A percentile compares a stretch with the other conserved stretches of the same genome.
Evolutionary conservation across 2,329 filamentous ascomycete species (phyloP).

Genomic region (Chaetoscypha palmicola): DNA sequence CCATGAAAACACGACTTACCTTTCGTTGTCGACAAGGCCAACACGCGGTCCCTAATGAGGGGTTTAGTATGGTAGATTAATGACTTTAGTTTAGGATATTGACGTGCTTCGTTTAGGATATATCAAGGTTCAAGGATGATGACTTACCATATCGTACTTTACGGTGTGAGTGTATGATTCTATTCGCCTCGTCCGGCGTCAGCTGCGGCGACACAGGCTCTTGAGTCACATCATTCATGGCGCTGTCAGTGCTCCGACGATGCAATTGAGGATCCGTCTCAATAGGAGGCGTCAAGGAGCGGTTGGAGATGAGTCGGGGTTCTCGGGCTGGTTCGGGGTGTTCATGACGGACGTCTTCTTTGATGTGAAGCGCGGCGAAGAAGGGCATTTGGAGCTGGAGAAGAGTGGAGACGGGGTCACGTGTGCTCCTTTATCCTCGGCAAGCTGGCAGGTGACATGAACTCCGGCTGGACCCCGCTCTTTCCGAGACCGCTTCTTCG

Average conservation of each 20-base stretch:
- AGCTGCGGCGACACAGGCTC: conserved; percentile 12
- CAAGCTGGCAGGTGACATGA: neutral
- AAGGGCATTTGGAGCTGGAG: neutral
- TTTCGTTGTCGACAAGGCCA: conserved; percentile 63
- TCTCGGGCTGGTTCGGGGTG: neutral
- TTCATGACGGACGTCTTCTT: neutral
- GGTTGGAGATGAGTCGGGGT: conserved; percentile 1
- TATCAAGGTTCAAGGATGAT: neutral
- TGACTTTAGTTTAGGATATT: neutral
- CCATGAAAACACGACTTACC: conserved; percentile 6
- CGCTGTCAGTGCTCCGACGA: neutral
- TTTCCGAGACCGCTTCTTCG: neutral
- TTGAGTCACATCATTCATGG: conserved; percentile 10
- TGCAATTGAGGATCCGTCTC: neutral
- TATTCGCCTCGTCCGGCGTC: conserved; percentile 53
- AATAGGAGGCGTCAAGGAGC: neutral
- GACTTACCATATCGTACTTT: conserved; percentile 61
- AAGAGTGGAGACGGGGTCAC: neutral
- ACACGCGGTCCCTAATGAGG: conserved; percentile 35
- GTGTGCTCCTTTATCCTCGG: neutral
- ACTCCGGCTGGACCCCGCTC: neutral
- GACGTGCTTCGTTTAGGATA: neutral
- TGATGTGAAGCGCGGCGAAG: neutral
- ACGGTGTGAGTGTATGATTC: conserved; percentile 62
- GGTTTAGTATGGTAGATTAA: neutral